Evolutionary conservation across 2,329 filamentous ascomycete species (phyloP).

Genomic region (Colletotrichum lindemuthianum): DNA sequence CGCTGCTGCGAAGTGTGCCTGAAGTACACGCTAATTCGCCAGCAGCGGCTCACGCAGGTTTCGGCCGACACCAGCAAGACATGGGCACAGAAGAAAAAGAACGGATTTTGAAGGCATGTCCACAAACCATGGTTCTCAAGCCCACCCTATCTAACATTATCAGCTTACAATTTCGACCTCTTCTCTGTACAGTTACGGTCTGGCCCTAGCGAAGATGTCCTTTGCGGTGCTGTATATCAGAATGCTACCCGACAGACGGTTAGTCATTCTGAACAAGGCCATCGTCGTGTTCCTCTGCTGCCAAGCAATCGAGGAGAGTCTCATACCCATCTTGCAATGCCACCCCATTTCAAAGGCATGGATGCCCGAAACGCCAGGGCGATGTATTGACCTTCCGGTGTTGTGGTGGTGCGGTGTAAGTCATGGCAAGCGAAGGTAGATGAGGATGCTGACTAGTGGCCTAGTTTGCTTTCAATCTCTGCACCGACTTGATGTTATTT

Average conservation of each 20-base stretch:
- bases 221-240: constrained; percentile 46
- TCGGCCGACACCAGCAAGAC: constrained; percentile 13
- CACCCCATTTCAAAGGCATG: constrained; percentile 42
- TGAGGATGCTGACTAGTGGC: background rate
- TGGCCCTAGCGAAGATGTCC: constrained; percentile 44
- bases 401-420: constrained; percentile 47
- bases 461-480: constrained; percentile 46
- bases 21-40: too few species aligned
- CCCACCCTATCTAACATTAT: background rate
- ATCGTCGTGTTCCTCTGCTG: constrained; percentile 42
- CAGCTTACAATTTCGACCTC: constrained; percentile 39
- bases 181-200: constrained; percentile 42
- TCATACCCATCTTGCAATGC: constrained; percentile 43
- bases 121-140: too few species aligned
- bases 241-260: constrained; percentile 41
- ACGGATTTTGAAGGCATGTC: constrained; percentile 9
- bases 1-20: too few species aligned
- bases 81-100: background rate
- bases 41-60: constrained; percentile 11
- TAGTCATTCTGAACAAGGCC: constrained; percentile 42
- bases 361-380: constrained; percentile 37
- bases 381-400: constrained; percentile 42
- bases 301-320: constrained; percentile 44
- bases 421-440: background rate
- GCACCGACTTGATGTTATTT: constrained; percentile 48